Evolutionary conservation across 352 stramenopile genomes (phyloP), one percentile per base, ranked within the genome.

Genomic region (Phytophthora idaei): DNA sequence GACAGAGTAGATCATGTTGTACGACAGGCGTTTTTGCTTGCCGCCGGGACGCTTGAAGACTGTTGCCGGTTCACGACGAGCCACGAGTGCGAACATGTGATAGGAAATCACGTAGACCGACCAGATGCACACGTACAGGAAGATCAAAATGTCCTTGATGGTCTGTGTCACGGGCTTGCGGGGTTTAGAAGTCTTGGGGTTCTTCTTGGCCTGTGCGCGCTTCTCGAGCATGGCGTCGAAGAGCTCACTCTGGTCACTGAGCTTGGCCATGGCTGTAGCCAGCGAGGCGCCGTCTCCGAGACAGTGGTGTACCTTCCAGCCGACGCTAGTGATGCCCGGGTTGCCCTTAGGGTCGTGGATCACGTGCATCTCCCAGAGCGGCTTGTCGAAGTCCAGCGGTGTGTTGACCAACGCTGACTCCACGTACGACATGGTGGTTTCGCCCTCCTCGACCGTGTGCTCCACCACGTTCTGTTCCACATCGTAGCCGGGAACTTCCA

Each of bases 231-330:
- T 89, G 34, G 78, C 73, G 44, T 88, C 74, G 49, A 88, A 83
- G 55, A 87, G 68, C 25, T 78, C 67, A 51, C 74, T 87, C 73
- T 90, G 83, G 72, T 94, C 86, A 55, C 84, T 90, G 46, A 94
- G 57, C 25, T 85, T 87, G 21, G 87, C 71, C 54, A 94, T 80
- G 25, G 81, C 76, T 4, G 78, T 85, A 11, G 85, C 70, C 5
- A 88, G 64, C 44, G 86, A 92, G 11, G 84, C 81, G 15, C 86
- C 86, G 54, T 94, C 86, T 15, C 86, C 86, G 12, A 94, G 69
- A 50, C 86, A 94, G 61, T 94, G 86, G 67, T 94, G 86, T 14
- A 90, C 66, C 48, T 89, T 90, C 86, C 84, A 93, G 28, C 73
- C 73, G 7, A 92, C 50, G 41, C 78, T 80, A 4, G 82, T 91